Base-by-base conservation (phyloP, 495 filamentous ascomycete species). In the Penicillium parvum region DNA sequence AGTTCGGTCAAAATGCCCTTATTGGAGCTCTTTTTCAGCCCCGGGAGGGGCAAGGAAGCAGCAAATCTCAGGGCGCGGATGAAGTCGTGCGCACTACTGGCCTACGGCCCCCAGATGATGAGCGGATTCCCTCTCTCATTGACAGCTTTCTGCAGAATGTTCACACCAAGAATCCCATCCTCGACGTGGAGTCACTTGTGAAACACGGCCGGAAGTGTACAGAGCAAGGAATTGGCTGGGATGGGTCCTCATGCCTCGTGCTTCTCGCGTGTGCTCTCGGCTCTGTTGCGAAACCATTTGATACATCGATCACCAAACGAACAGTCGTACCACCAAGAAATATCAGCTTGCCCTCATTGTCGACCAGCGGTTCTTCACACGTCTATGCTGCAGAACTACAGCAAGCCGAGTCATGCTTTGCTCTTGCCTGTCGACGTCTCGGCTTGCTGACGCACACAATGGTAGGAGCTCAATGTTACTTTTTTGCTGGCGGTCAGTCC, bases 111-210 rank as follows among this genome's bases (percentile, higher is more conserved):
- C 43, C 43, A 5, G 43, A 46, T 32, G 43, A 46, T 5, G 43
- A 46, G 29, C 43, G 30, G 16, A 42, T 48, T 5, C 45, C 45
- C 18, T 9, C 22, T 6, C 9, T 37, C 15, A 32, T 63, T 11
- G 53, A 63, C 19, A 41, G 50, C 6, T 64, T 64, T 21, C 49
- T 65, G 17, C 32, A 49, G 14, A 58, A 61, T 35, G 57, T 65
- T 12, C 61, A 65, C 26, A 61, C 54, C 14, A 65, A 65, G 35
- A 65, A 65, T 21, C 61, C 61, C 5, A 59, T 65, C n/a, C 17
- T 65, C 6, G 54, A 65, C 22, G 41, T 52, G 10, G 48, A 35
- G 11, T 32, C 42, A 4, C 44, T 64, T 18, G 28, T 40, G 5
- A 25, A 25, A 25, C 22, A 25, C 9, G 22, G 22, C 18, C 32